phyloP scores from a whole-genome alignment of 306 rosid genomes.

The Cicer bijugum region DNA sequence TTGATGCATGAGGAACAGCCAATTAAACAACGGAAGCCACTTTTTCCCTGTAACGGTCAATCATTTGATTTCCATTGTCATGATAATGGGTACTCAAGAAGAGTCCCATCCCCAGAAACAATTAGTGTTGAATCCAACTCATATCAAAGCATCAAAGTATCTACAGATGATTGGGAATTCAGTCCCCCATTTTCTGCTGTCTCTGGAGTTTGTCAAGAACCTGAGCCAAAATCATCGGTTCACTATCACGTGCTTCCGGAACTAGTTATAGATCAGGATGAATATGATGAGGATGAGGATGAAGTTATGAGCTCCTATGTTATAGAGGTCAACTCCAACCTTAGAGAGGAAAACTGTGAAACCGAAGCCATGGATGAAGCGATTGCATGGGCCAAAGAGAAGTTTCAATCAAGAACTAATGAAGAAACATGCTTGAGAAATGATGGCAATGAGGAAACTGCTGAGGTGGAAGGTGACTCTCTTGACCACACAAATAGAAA shows the following conservation, averaged over 20 bases:
- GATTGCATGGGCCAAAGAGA: constrained; percentile 96
- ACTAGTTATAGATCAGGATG: constrained; percentile 57
- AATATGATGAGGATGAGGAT: constrained; percentile 67
- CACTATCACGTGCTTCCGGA: constrained; percentile 50
- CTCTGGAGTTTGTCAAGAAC: constrained; percentile 70
- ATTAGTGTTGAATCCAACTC: constrained; percentile 68
- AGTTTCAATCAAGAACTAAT: constrained; percentile 63
- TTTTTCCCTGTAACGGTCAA: constrained; percentile 45
- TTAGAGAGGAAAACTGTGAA: constrained; percentile 66
- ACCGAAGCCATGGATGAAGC: constrained; percentile 76
- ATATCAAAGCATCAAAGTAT: constrained; percentile 60
- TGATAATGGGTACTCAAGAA: constrained; percentile 60
- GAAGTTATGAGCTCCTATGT: constrained; percentile 93
- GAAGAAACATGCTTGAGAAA: constrained; percentile 56
- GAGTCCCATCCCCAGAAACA: constrained; percentile 75
- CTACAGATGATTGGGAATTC: constrained; percentile 65
- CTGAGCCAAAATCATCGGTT: constrained; percentile 55
- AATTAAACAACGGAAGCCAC: constrained; percentile 54
- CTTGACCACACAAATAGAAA: constrained; percentile 3
- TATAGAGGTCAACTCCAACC: constrained; percentile 70
- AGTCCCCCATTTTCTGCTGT: constrained; percentile 73
- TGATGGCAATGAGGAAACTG: constrained; percentile 45
- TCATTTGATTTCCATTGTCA: constrained; percentile 51
- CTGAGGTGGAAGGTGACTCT: constrained; percentile 60
- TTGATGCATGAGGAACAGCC: constrained; percentile 57